Conservation (phyloP, 192 early-diverging fungal species). For the Coemansia sp. region DNA sequence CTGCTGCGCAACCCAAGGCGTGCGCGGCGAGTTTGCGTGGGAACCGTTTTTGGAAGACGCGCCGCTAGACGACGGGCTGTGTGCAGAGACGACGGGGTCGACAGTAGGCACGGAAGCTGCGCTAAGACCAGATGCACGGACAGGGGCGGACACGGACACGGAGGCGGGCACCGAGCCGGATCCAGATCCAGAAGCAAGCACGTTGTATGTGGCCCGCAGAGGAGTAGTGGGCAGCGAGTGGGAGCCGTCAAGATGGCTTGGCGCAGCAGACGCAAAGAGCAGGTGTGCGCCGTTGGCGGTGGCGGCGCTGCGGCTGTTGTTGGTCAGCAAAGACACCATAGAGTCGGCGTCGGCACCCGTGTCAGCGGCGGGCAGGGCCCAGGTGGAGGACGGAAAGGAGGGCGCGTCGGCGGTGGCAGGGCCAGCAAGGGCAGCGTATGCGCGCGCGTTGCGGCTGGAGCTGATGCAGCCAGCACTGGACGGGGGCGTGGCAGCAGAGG, state of each 20-base stretch:
- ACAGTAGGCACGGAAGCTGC: too few species aligned
- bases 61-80: conserved; percentile 22
- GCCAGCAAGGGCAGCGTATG: not conserved
- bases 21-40: conserved; percentile 24
- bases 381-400: not conserved
- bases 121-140: too few species aligned
- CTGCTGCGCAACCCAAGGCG: conserved; percentile 29
- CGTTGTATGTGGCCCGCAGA: conserved; percentile 26
- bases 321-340: conserved; percentile 38
- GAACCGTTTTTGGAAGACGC: conserved; percentile 24
- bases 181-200: not conserved
- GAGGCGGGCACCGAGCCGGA: not conserved
- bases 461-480: conserved; percentile 3
- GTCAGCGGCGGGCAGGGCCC: not conserved
- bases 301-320: conserved; percentile 44
- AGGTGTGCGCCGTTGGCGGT: conserved; percentile 44
- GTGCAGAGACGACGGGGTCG: not conserved
- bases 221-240: conserved; percentile 52
- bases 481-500: conserved; percentile 12
- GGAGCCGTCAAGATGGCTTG: conserved; percentile 21
- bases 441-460: not conserved
- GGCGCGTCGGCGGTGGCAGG: conserved; percentile 3
- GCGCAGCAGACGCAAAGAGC: conserved; percentile 22
- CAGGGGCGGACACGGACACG: not conserved
- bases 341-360: conserved; percentile 13